Evolutionary conservation across 2,329 filamentous ascomycete genomes (phyloP), one percentile per base, ranked within the genome.

Genomic region (Pseudonectria foliicola): DNA sequence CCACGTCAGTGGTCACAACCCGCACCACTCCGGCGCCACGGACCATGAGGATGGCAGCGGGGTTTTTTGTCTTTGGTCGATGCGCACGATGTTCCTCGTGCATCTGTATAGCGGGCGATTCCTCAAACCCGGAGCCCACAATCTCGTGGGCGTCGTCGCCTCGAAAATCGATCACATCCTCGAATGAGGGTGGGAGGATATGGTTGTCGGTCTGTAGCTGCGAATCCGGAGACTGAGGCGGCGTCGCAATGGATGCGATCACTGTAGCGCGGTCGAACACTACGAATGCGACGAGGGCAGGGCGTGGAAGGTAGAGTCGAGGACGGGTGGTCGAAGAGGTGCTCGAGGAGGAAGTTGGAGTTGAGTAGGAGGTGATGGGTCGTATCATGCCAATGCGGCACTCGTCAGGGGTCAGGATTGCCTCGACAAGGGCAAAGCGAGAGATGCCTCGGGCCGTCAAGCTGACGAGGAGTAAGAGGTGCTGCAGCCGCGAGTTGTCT

Each of bases 121-220:
- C 78, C 51, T 84, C 80, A 13, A 75, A 67, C 4, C 80, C 76
- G 10, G 75, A 80, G 4, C 75, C 75, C 12, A 81, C 63, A 37
- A 82, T 73, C 49, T 82, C 78, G 16, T 82, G 66, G 12, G 75
- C 67, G 18, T 75, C 67, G 35, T 80, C 76, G 42, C 73, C 69
- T 16, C 82, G 77, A 38, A 98, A 80, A 49, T 89, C 84, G 25
- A 98, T 71, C 2, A 85, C 79, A 57, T 98, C 92, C 56, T 96
- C 88, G 48, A 89, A 95, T 1, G 78, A 73, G 13, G 80, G 63
- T 1, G 77, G 74, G 14, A 80, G 55, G 10, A 75, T 66, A 48
- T 81, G 73, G 25, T 71, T 80, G 35, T 85, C 80, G 36, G 75
- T 66, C 43, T 84, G 73, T 4, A 93, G 68, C 54, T 95, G 88